phyloP scores from a whole-genome alignment of 1,284 basidiomycete genomes.

The Leccinum cinnamomeum region DNA sequence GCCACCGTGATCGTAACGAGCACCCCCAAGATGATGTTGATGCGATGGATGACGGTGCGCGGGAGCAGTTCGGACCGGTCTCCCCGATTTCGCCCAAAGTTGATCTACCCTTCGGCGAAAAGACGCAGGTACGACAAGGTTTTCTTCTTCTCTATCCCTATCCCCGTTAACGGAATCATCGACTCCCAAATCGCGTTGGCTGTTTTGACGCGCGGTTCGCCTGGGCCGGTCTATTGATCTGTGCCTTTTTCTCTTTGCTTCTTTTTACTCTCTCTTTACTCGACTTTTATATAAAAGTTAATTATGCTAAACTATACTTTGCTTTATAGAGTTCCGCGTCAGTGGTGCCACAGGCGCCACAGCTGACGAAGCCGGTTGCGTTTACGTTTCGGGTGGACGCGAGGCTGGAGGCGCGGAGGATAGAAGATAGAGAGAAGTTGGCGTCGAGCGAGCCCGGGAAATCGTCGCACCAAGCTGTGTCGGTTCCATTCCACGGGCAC shows the following conservation, averaged over 20 bases:
- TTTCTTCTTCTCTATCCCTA: not conserved
- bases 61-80: slow-evolving; percentile 18
- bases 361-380: slow-evolving; percentile 48
- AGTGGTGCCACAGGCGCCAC: slow-evolving; percentile 28
- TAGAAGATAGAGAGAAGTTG: slow-evolving; percentile 24
- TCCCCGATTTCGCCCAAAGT: slow-evolving; percentile 6
- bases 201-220: slow-evolving; percentile 6
- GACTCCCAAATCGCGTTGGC: not conserved
- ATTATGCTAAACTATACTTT: not conserved
- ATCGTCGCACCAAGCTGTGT: slow-evolving; percentile 36
- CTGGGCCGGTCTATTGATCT: slow-evolving; percentile 4
- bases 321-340: slow-evolving; percentile 27
- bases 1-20: not conserved
- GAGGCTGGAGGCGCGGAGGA: slow-evolving; percentile 42
- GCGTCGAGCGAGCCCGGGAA: slow-evolving; percentile 28
- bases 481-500: slow-evolving; percentile 41
- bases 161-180: slow-evolving; percentile 26
- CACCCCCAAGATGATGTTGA: not conserved
- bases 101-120: slow-evolving; percentile 32
- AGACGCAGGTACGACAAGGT: slow-evolving; percentile 29
- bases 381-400: slow-evolving; percentile 52
- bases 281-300: not conserved
- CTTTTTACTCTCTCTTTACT: not conserved
- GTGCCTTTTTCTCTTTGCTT: slow-evolving; percentile 15
- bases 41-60: not conserved